Base-by-base conservation (phyloP, 352 stramenopile genomes). In the Globisporangium spiculum region DNA sequence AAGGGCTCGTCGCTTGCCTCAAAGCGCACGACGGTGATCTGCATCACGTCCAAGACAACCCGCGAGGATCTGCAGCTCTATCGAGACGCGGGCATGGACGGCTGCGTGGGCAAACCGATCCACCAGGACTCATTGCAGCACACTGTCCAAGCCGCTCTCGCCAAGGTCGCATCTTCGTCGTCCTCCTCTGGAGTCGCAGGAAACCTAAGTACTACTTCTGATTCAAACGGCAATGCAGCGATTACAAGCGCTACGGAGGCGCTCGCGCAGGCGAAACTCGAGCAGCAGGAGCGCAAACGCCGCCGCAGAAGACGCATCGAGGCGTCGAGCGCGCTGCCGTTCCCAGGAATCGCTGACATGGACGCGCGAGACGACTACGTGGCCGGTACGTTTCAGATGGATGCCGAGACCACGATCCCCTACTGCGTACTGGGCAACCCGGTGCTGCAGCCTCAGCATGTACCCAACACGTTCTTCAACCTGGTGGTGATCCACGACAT, bases 401-500 rank as follows among this genome's bases (percentile, higher is more conserved):
- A 99, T 68, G 90, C 93, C 7, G 91, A 97, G 60, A 99, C 96
- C 27, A 70, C 78, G 18, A 87, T 99, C 66, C 95, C 95, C 5
- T 98, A 95, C 75, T 91, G 84, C 38, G 84, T 99, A 1, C 70
- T 98, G 27, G 91, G 94, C 22, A 72, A 77, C 27, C 52, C 63
- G n/a, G 26, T 4, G 2, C 60, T 72, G 20, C 65, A 78, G 52
- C 50, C 58, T 22, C 46, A 48, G 50, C 27, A 58, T 46, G n/a
- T 58, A 18, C 65, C 66, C 50, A 81, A 88, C 27, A 84, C 83
- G 6, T 93, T 98, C 65, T 98, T 98, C 78, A 98, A 98, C 67
- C 80, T 98, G 50, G 93, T 99, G 32, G 79, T 99, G 7, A 92
- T 97, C 38, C 94, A 98, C 68, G 96, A 99, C 59, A 77, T 98